These are phyloP conservation scores for Cystobasidiaceae sp. DNA, from an alignment of 1,284 basidiomycete genomes.

Conservation along the genomic window DNA sequence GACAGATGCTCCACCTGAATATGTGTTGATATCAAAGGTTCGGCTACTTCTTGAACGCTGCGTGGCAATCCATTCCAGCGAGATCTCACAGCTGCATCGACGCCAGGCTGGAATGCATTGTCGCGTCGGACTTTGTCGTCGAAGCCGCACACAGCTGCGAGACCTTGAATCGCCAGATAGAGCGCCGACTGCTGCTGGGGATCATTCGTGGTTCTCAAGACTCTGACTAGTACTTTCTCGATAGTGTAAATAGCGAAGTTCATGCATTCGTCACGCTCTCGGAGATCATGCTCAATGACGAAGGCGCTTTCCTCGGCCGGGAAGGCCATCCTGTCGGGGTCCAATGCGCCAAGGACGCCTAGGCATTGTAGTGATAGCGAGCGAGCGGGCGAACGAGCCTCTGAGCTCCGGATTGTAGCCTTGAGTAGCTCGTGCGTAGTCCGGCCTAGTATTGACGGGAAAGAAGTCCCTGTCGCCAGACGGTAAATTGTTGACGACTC, in stretches of 20 bases:
- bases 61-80: constrained; percentile 76
- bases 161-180: constrained; percentile 88
- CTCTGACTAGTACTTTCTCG: constrained; percentile 77
- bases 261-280: constrained; percentile 70
- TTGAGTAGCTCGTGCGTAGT: constrained; percentile 66
- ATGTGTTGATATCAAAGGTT: constrained; percentile 65
- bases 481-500: constrained; percentile 57
- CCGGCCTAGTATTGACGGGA: constrained; percentile 69
- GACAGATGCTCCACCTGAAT: constrained; percentile 4
- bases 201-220: constrained; percentile 89
- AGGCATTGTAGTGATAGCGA: constrained; percentile 80
- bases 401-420: constrained; percentile 55
- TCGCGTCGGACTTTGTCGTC: constrained; percentile 61
- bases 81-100: constrained; percentile 61
- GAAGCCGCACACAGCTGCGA: constrained; percentile 84
- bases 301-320: constrained; percentile 59
- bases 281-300: constrained; percentile 76
- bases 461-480: constrained; percentile 73
- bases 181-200: constrained; percentile 85
- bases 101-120: constrained; percentile 42
- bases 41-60: constrained; percentile 78
- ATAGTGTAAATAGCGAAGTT: constrained; percentile 83
- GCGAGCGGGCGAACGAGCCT: constrained; percentile 57
- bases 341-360: constrained; percentile 88
- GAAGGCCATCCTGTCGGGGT: constrained; percentile 87